phyloP scores from a whole-genome alignment of 176 grass and related monocot species.

The Avena insularis region DNA sequence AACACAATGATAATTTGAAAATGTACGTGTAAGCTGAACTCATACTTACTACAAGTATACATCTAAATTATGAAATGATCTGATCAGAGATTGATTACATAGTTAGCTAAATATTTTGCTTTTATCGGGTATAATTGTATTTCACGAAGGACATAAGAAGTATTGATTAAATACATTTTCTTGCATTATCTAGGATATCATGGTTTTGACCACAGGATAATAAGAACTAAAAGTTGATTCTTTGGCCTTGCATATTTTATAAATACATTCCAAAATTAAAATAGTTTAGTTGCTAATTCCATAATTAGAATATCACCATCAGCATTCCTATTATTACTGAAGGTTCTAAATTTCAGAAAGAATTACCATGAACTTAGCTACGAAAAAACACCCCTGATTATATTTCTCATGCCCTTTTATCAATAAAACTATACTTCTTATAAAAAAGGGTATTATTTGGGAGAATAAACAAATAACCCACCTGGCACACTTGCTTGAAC shows the following conservation, averaged over 20 bases:
- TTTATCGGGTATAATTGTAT: conserved; percentile 10
- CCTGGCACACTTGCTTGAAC: conserved; percentile 89
- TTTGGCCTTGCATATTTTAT: not conserved
- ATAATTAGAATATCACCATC: not conserved
- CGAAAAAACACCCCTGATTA: not conserved
- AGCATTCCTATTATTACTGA: not conserved
- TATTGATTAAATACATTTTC: not conserved
- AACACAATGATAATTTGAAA: conserved; percentile 2
- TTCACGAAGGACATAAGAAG: conserved; percentile 17
- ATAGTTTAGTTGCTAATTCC: not conserved
- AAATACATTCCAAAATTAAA: not conserved
- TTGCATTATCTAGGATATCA: not conserved
- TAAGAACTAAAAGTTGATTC: not conserved
- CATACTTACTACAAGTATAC: not conserved
- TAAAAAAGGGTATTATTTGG: not conserved
- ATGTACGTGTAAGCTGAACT: not conserved
- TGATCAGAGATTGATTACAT: not conserved
- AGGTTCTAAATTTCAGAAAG: not conserved
- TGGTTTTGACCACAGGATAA: not conserved
- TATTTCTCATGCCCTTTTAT: not conserved
- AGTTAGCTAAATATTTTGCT: not conserved
- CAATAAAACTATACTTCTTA: not conserved
- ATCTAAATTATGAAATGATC: not conserved
- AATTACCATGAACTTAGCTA: not conserved
- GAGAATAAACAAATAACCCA: conserved; percentile 42